A percentile compares a stretch with the other conserved stretches of the same genome.
These are phyloP conservation scores for Ceratorhiza oryzae-sativae DNA, from an alignment of 1,284 basidiomycete species.

Conservation along the genomic window DNA sequence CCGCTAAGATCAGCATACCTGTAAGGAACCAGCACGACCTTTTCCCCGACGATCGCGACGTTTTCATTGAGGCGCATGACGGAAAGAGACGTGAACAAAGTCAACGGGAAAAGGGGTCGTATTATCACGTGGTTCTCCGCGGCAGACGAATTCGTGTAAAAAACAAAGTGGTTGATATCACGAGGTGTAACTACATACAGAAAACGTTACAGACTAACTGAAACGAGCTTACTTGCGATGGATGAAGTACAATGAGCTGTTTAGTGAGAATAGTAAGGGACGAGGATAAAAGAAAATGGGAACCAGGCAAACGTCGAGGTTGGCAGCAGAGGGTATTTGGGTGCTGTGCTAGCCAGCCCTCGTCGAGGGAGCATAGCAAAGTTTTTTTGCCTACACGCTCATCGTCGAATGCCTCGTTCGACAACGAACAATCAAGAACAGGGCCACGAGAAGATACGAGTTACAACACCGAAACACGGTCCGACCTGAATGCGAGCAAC, in stretches of 20 bases:
- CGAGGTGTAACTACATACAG: slow-evolving; percentile 33
- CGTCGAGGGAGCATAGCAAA: neutral
- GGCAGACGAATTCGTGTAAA: neutral
- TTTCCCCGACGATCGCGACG: slow-evolving; percentile 66
- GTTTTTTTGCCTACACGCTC: slow-evolving; percentile 13
- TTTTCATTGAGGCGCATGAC: slow-evolving; percentile 69
- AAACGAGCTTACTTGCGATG: slow-evolving; percentile 39
- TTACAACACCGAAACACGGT: slow-evolving; percentile 38
- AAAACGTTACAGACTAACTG: slow-evolving; percentile 35
- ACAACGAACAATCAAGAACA: slow-evolving; percentile 39
- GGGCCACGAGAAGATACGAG: slow-evolving; percentile 36
- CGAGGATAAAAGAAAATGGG: neutral
- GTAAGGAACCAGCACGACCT: slow-evolving; percentile 78
- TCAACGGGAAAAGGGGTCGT: neutral
- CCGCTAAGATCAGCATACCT: slow-evolving; percentile 52
- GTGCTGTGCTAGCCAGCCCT: slow-evolving; percentile 18
- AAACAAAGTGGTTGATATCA: slow-evolving; percentile 5
- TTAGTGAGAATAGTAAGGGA: slow-evolving; percentile 19
- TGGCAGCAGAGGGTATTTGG: slow-evolving; percentile 24
- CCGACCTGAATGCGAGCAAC: slow-evolving; percentile 34
- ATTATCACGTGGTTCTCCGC: neutral
- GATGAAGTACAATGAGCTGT: slow-evolving; percentile 37
- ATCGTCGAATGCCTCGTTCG: slow-evolving; percentile 21
- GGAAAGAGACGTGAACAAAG: neutral
- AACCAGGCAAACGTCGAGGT: slow-evolving; percentile 22